Conservation (phyloP, 306 rosid genomes). For the Trifolium subterraneum region DNA sequence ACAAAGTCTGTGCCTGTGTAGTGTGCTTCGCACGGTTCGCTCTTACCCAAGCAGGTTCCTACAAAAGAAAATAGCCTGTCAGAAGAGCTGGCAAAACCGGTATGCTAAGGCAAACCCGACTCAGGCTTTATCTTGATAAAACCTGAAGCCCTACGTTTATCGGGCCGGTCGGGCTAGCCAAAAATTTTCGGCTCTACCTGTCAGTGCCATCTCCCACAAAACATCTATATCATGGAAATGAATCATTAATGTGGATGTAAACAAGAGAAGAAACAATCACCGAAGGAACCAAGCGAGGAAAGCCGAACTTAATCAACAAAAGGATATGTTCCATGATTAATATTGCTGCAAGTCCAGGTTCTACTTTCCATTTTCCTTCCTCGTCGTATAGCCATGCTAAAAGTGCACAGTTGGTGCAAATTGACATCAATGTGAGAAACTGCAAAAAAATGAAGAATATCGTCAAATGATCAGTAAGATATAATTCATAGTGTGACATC, state of each 20-base stretch:
- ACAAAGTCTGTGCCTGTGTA: slow-evolving; percentile 73
- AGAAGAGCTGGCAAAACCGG: background rate
- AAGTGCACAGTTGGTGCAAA: slow-evolving; percentile 97
- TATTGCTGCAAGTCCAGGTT: slow-evolving; percentile 95
- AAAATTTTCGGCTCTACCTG: background rate
- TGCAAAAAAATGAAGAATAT: slow-evolving; percentile 50
- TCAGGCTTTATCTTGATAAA: too few species aligned
- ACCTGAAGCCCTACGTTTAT: background rate
- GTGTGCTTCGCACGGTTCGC: slow-evolving; percentile 76
- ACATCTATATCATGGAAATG: slow-evolving; percentile 13
- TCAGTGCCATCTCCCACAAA: slow-evolving; percentile 8
- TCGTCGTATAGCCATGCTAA: slow-evolving; percentile 89
- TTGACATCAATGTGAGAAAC: slow-evolving; percentile 83
- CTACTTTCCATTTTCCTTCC: slow-evolving; percentile 94
- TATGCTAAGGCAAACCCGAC: too few species aligned
- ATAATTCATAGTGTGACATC: background rate
- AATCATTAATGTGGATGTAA: slow-evolving; percentile 9
- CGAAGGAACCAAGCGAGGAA: slow-evolving; percentile 92
- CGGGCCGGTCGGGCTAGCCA: background rate
- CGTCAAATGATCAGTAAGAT: slow-evolving; percentile 33
- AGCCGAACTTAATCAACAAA: slow-evolving; percentile 81
- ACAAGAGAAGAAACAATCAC: slow-evolving; percentile 44
- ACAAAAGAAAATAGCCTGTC: slow-evolving; percentile 33
- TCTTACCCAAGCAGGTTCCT: slow-evolving; percentile 99
- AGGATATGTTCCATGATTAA: slow-evolving; percentile 90